Base-by-base conservation (phyloP, 331 rosid species). In the Dryas integrifolia region DNA sequence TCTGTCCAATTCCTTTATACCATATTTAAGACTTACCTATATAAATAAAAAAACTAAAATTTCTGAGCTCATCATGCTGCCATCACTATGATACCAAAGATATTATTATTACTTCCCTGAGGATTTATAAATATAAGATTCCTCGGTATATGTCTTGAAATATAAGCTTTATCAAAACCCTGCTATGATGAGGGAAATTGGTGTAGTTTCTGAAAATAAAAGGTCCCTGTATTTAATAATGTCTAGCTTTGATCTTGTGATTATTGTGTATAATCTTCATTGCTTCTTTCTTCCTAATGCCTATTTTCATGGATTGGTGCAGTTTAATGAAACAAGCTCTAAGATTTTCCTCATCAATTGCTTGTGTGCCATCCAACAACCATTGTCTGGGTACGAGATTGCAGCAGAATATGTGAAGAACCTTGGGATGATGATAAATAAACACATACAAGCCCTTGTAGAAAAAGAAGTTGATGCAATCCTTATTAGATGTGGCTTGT, bases 291-390 rank as follows among this genome's bases (percentile, higher is more conserved):
- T 0, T 67, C 50, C 79, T 66, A 67, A 40, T 46, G 43, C 70
- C 66, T 62, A 9, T 76, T 77, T 44, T 44, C 26, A 30, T 80
- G 78, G 41, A 53, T 76, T 82, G 83, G 63, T 75, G 84, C 98
- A 91, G 98, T 87, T 81, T 60, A 81, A 82, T 35, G 98, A 91
- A 70, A 89, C 97, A 48, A 90, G 96, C 15, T 91, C 96, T 14
- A 89, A 91, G 87, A 91, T 91, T 72, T 95, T 95, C 85, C 92
- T 95, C 76, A 89, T 95, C 70, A 95, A 95, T 72, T 92, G 99
- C 81, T 76, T 95, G 81, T 81, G 89, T 74, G 92, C 97, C 69
- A 87, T 95, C 79, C 92, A 88, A 79, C 93, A 89, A 83, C 96
- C 99, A 58, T 77, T 95, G 58, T 77, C 75, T 76, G 93, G 96